A percentile compares a stretch with the other conserved stretches of the same genome.
Evolutionary conservation across 2,329 filamentous ascomycete genomes (phyloP).

Genomic region (Fonsecaea multimorphosa): DNA sequence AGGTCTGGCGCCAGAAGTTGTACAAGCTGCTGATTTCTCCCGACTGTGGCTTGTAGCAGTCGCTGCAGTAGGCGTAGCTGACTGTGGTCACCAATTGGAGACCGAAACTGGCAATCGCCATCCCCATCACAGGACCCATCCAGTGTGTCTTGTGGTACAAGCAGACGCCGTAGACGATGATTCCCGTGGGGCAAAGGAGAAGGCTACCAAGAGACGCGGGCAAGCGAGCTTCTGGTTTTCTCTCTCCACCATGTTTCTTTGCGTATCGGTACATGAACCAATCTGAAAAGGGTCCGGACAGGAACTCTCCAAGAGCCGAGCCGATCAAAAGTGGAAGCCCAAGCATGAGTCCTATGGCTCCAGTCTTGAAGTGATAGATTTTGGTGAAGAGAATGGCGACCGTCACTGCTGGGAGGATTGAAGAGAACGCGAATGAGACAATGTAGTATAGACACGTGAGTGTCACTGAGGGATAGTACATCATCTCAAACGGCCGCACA

Average conservation of each 20-base stretch:
- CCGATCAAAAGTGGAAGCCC: slow-evolving; percentile 5
- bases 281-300: slow-evolving; percentile 35
- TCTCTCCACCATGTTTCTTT: slow-evolving; percentile 31
- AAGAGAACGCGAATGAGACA: neutral
- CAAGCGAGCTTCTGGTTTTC: slow-evolving; percentile 35
- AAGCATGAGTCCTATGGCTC: slow-evolving; percentile 1
- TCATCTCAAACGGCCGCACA: slow-evolving; percentile 1
- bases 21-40: slow-evolving; percentile 9
- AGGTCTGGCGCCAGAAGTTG: slow-evolving; percentile 4
- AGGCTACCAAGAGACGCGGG: neutral
- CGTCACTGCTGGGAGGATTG: slow-evolving; percentile 3
- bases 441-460: slow-evolving; percentile 3
- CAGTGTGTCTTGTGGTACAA: slow-evolving; percentile 13
- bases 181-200: slow-evolving; percentile 5
- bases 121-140: slow-evolving; percentile 13
- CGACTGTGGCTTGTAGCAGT: slow-evolving; percentile 22
- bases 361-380: neutral
- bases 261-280: slow-evolving; percentile 32
- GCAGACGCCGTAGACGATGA: slow-evolving; percentile 17
- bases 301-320: slow-evolving; percentile 17
- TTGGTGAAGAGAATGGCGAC: slow-evolving; percentile 6
- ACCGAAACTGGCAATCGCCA: slow-evolving; percentile 14
- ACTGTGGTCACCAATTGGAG: slow-evolving; percentile 12
- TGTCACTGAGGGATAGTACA: slow-evolving; percentile 2
- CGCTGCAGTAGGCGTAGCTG: slow-evolving; percentile 16